Evolutionary conservation across 1,284 basidiomycete genomes (phyloP).

Genomic region (Xerocomus nothofagi): DNA sequence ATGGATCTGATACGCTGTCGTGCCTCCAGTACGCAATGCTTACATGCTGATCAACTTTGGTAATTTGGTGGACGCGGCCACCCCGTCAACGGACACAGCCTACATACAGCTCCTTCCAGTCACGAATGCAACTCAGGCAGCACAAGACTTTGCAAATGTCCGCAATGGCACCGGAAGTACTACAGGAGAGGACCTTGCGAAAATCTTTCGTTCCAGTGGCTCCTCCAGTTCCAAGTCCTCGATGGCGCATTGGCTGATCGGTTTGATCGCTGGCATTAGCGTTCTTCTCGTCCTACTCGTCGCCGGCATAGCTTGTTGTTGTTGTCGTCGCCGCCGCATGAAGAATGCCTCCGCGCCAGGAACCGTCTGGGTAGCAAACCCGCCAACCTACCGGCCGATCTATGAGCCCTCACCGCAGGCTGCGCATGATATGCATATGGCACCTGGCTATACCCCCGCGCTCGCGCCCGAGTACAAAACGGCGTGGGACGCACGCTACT

Average conservation of each 20-base stretch:
- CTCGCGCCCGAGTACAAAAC: slow-evolving; percentile 23
- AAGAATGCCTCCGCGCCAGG: neutral
- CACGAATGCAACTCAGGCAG: slow-evolving; percentile 40
- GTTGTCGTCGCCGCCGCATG: slow-evolving; percentile 10
- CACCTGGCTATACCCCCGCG: slow-evolving; percentile 12
- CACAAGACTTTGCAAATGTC: slow-evolving; percentile 20
- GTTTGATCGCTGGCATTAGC: slow-evolving; percentile 11
- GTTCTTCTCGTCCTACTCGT: slow-evolving; percentile 15
- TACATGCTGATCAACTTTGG: slow-evolving; percentile 64
- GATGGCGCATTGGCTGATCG: slow-evolving; percentile 14
- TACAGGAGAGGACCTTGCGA: neutral
- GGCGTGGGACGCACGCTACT: slow-evolving; percentile 28
- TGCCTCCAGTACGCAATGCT: slow-evolving; percentile 47
- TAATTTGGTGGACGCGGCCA: slow-evolving; percentile 47
- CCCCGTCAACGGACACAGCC: slow-evolving; percentile 41
- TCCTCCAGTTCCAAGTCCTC: neutral
- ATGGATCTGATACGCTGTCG: neutral
- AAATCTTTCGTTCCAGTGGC: neutral
- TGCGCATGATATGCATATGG: slow-evolving; percentile 31
- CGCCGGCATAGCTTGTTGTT: slow-evolving; percentile 11
- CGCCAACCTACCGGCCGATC: slow-evolving; percentile 21
- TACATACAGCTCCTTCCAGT: slow-evolving; percentile 62
- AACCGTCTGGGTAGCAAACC: slow-evolving; percentile 4
- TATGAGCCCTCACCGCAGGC: slow-evolving; percentile 31
- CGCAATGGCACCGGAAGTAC: slow-evolving; percentile 12